These are phyloP conservation scores for Phialophora tarda DNA, from an alignment of 2,329 filamentous ascomycete species.

Conservation along the genomic window DNA sequence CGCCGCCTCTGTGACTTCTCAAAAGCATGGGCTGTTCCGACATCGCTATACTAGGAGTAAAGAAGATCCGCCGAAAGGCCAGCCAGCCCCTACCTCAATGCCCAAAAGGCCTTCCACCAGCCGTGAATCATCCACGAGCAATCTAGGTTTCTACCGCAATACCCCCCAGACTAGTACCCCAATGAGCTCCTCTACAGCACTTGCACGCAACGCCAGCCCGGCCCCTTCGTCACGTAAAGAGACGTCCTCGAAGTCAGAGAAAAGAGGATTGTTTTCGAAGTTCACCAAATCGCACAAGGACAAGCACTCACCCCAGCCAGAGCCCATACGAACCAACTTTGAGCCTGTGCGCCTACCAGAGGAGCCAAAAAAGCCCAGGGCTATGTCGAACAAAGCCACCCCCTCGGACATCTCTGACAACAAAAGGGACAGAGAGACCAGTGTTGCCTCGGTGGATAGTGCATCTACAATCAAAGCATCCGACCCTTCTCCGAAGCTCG, in stretches of 20 bases:
- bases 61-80: constrained; percentile 57
- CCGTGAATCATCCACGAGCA: constrained; percentile 72
- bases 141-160: constrained; percentile 55
- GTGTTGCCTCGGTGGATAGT: constrained; percentile 43
- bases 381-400: constrained; percentile 29
- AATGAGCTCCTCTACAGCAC: constrained; percentile 56
- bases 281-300: constrained; percentile 56
- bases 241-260: constrained; percentile 47
- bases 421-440: constrained; percentile 42
- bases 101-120: constrained; percentile 73
- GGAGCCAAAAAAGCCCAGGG: constrained; percentile 33
- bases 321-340: constrained; percentile 34
- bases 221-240: constrained; percentile 68
- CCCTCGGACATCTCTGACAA: constrained; percentile 24
- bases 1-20: constrained; percentile 61
- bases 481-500: constrained; percentile 38
- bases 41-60: constrained; percentile 64
- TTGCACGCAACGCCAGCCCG: constrained; percentile 77
- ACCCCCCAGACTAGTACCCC: constrained; percentile 59
- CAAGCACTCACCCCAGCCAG: constrained; percentile 44
- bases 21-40: constrained; percentile 48
- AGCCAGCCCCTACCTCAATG: constrained; percentile 52
- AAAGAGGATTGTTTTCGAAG: constrained; percentile 60
- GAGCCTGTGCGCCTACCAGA: constrained; percentile 37
- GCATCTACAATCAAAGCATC: constrained; percentile 41